Evolutionary conservation across 78 protist species (phyloP), one percentile per base, ranked within the genome.

Genomic region (Dictyostelium capitatum): DNA sequence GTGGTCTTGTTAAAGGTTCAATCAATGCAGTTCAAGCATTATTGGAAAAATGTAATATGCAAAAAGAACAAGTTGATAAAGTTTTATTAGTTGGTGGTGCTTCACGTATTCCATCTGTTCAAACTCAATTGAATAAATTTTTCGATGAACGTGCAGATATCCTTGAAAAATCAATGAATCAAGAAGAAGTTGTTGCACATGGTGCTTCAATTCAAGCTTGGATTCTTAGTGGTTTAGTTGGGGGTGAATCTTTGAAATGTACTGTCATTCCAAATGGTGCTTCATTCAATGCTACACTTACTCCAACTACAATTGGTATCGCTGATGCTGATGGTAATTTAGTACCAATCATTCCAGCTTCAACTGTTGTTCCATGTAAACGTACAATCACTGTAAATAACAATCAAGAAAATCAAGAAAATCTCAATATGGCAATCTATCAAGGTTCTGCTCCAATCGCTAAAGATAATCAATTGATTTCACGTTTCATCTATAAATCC

Each of bases 131-230:
- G 74, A 97, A 73, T 82, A 83, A 83, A 97, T 98, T 84, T 97
- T 93, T 89, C 98, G 99, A 97, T 78, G 95, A 87, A 98, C 98
- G 50, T 96, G 95, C 89, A 98, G 98, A 92, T 98, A 97, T 19
- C 95, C 89, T 80, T 7, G 67, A 20, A 90, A 94, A 83, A 80
- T 97, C 98, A 32, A 97, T 98, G 97, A 97, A 98, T 97, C 99
- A 99, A 80, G 99, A 99, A 54, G 99, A 99, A 97, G 99, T 99
- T 28, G 99, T 99, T 2, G 99, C 99, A 37, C 97, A 89, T 94
- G 98, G 99, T 41, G 99, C 99, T 1, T 99, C 99, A 28, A 97
- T 99, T 17, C 99, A 99, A 95, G 99, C 98, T 3, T 97, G 96
- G 6, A 32, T 80, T 28, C 57, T 99, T 2, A 11, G 25, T 11